Conservation (phyloP, 306 rosid genomes). For the Datisca glomerata region DNA sequence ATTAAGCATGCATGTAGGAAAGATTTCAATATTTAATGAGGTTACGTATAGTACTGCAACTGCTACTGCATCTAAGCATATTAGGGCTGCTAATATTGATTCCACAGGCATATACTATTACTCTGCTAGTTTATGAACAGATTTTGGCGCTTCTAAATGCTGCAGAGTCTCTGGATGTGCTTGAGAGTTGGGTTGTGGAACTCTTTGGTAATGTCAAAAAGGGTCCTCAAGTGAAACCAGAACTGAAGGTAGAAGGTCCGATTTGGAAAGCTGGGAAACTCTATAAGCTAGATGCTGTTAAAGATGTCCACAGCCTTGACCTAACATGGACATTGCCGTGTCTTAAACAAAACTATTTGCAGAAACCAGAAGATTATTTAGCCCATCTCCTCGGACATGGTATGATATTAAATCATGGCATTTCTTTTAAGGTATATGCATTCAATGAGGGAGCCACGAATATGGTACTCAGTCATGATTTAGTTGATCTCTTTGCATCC, state of each 20-base stretch:
- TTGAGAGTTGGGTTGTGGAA: constrained; percentile 83
- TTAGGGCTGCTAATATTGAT: too few species aligned
- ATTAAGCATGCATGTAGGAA: too few species aligned
- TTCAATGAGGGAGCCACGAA: too few species aligned
- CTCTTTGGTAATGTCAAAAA: constrained; percentile 53
- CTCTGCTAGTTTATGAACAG: constrained; percentile 3
- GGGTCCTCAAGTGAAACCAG: constrained; percentile 44
- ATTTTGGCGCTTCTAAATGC: constrained; percentile 12
- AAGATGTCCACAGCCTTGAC: constrained; percentile 76
- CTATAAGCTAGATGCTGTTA: constrained; percentile 80
- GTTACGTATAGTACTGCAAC: too few species aligned
- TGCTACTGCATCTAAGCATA: too few species aligned
- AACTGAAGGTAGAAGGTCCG: constrained; percentile 59
- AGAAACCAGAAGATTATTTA: constrained; percentile 88
- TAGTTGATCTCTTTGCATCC: not conserved
- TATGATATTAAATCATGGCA: constrained; percentile 29
- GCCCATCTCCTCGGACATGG: constrained; percentile 98
- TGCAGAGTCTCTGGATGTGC: constrained; percentile 84
- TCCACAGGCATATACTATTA: not conserved
- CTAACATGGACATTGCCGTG: constrained; percentile 81
- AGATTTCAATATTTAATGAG: too few species aligned
- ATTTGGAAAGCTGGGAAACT: constrained; percentile 78
- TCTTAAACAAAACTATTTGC: constrained; percentile 57
- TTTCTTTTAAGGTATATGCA: not conserved
- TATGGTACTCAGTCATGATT: too few species aligned